These are phyloP conservation scores for Chaetothyriales sp. DNA, from an alignment of 2,329 filamentous ascomycete genomes.

Conservation along the genomic window DNA sequence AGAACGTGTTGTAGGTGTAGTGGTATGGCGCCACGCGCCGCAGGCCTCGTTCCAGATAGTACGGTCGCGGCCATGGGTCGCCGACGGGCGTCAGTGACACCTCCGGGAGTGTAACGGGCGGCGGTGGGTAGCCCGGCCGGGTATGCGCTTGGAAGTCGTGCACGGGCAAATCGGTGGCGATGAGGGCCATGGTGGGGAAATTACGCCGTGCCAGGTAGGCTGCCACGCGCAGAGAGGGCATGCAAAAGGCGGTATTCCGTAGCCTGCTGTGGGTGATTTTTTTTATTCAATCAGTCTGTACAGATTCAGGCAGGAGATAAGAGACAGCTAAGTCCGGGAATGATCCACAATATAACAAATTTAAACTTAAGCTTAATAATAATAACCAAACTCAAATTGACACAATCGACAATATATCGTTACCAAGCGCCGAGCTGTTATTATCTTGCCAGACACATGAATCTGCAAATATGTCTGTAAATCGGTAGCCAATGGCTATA, in stretches of 20 bases:
- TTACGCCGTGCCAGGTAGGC: slow-evolving; percentile 27
- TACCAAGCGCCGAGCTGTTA: neutral
- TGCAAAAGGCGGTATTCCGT: slow-evolving; percentile 18
- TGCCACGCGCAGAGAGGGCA: slow-evolving; percentile 24
- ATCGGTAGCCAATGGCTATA: neutral
- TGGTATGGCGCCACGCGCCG: slow-evolving; percentile 75
- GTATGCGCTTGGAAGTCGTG: slow-evolving; percentile 1
- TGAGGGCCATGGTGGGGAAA: slow-evolving; percentile 26
- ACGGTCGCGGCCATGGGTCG: slow-evolving; percentile 50
- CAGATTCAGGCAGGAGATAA: neutral
- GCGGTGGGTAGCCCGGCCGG: slow-evolving; percentile 7
- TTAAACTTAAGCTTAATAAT: neutral
- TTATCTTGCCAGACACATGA: neutral
- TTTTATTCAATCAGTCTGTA: neutral
- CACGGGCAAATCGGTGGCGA: slow-evolving; percentile 12
- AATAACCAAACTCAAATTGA: neutral
- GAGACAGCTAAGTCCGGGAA: neutral
- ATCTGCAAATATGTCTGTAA: neutral
- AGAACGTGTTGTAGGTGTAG: slow-evolving; percentile 87
- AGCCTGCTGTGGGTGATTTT: neutral
- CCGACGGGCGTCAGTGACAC: slow-evolving; percentile 14
- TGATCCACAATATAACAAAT: neutral
- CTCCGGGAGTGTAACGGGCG: slow-evolving; percentile 10
- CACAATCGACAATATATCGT: neutral
- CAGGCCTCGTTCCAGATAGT: slow-evolving; percentile 69